Base-by-base conservation (phyloP, 768 basidiomycete species). In the Clavaria fumosa region DNA sequence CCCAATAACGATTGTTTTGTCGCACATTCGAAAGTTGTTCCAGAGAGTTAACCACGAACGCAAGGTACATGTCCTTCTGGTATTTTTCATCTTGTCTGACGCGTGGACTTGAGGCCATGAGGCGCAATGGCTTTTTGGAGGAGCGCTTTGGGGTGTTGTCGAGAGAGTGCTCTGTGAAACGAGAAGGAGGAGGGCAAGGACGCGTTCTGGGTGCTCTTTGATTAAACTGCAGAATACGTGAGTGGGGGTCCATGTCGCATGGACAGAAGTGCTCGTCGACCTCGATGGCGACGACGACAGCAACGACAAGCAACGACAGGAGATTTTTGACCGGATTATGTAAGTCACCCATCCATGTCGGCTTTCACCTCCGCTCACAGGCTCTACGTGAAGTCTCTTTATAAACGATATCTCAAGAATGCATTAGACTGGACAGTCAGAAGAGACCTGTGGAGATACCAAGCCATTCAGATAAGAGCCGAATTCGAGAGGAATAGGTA, bases 401-500 rank as follows among this genome's bases (percentile, higher is more conserved):
- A 95, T 67, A 78, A 72, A 51, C 78, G 90, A 24, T 72, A 75
- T 48, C 69, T 97, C 43, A 80, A 70, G 49, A 91, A 95, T 49
- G 67, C 83, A 34, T 63, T 93, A 37, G 78, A 97, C 59, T 97
- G 93, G 93, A 76, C 72, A 32, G 66, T 95, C 46, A 69, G 80
- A 40, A 65, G 91, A 38, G 82, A 89, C 50, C 52, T 86, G 1
- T 96, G 88, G 88, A 72, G 91, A 43, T 68, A 65, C 39, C 72
- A 79, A 57, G 90, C 91, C 9, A 58, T 91, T 49, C 63, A 78
- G 56, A 85, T 97, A 45, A 64, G 93, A 44, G 90, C 90, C 43
- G 73, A 86, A 55, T 97, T 97, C 54, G 93, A 97, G 63, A 62
- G 69, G 47, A 89, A 96, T 68, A 73, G 89, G 86, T 85, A 54